Conservation (phyloP, 2,329 filamentous ascomycete genomes). For the Colletotrichum australisinense region DNA sequence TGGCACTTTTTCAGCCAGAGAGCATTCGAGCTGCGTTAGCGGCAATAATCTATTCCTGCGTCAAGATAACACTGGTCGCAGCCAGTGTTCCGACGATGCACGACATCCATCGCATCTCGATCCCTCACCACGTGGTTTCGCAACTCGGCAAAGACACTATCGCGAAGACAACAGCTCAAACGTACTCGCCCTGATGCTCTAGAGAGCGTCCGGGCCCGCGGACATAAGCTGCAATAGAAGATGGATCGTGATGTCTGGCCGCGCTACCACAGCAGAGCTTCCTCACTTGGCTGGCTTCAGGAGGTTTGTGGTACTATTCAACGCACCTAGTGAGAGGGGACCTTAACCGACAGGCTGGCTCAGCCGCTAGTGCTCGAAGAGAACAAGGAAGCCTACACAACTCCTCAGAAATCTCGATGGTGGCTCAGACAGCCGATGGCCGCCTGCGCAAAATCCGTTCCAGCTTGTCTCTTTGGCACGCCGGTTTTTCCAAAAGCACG, state of each 20-base stretch:
- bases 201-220: not conserved
- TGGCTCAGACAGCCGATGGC: conserved; percentile 17
- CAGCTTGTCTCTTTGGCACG: not conserved
- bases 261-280: not conserved
- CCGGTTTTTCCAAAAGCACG: not conserved
- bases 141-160: not conserved
- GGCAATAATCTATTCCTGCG: not conserved
- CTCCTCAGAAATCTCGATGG: conserved; percentile 19
- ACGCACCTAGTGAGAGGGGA: not conserved
- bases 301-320: not conserved
- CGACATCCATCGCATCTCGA: not conserved
- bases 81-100: not conserved
- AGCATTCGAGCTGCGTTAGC: not conserved
- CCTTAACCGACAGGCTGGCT: conserved; percentile 25
- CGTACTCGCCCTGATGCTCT: not conserved
- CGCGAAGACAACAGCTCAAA: not conserved
- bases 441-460: not conserved
- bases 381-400: not conserved
- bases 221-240: not conserved
- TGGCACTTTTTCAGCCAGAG: not conserved
- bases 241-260: not conserved
- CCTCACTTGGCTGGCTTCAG: not conserved
- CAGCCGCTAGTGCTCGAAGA: conserved; percentile 4
- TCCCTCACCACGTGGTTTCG: not conserved
- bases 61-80: not conserved